phyloP scores from a whole-genome alignment of 306 rosid genomes.

The Lathyrus tuberosus region DNA sequence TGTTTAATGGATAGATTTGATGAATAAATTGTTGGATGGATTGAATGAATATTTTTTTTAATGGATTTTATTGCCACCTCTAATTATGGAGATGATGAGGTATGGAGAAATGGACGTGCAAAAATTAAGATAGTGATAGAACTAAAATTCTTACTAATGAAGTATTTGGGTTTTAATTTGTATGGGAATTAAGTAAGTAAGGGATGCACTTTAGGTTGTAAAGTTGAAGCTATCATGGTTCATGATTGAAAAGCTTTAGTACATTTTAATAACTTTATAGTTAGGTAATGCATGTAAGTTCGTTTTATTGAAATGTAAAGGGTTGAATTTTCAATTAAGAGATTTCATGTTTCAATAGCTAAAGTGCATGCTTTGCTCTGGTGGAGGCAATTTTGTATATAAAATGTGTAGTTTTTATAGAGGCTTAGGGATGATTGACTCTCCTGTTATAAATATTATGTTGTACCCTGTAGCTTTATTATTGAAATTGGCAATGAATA shows the following conservation, averaged over 20 bases:
- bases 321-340: not conserved
- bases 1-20: too few species aligned
- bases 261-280: not conserved
- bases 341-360: not conserved
- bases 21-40: too few species aligned
- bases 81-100: not conserved
- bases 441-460: not conserved
- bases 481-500: too few species aligned
- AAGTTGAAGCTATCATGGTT: not conserved
- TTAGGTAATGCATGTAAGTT: not conserved
- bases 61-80: too few species aligned
- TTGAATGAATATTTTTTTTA: too few species aligned
- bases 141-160: not conserved
- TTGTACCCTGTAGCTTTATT: too few species aligned
- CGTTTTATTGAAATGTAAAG: not conserved
- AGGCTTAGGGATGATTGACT: not conserved
- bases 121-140: not conserved
- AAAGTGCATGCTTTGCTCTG: not conserved
- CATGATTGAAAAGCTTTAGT: not conserved
- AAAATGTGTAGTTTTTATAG: not conserved
- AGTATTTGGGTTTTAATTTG: not conserved
- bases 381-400: not conserved
- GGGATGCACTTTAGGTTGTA: not conserved
- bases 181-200: not conserved
- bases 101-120: not conserved